Evolutionary conservation across 805 yeast genomes (phyloP).

Genomic region (Cyberlindnera misumaiensis): DNA sequence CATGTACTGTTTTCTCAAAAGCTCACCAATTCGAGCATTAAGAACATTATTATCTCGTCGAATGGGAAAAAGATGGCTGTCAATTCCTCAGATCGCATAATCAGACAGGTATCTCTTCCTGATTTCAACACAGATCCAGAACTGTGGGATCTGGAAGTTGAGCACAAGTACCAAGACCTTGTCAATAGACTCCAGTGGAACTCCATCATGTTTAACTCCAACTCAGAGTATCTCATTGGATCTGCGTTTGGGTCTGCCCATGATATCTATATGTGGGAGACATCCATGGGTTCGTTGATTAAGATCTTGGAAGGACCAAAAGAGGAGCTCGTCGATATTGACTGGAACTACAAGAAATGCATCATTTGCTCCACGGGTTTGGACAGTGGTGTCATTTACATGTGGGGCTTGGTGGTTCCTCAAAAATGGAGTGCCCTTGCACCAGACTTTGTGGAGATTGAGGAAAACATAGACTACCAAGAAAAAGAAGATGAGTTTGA

Average conservation of each 20-base stretch:
- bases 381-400: slow-evolving; percentile 74
- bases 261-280: slow-evolving; percentile 90
- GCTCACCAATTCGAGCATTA: slow-evolving; percentile 65
- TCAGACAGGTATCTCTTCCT: slow-evolving; percentile 53
- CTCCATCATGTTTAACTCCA: slow-evolving; percentile 63
- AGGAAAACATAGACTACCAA: slow-evolving; percentile 81
- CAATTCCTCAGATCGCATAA: slow-evolving; percentile 72
- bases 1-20: slow-evolving; percentile 42
- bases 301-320: slow-evolving; percentile 87
- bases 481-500: slow-evolving; percentile 93
- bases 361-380: slow-evolving; percentile 76
- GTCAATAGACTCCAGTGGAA: slow-evolving; percentile 90
- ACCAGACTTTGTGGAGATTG: slow-evolving; percentile 92
- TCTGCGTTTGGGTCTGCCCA: slow-evolving; percentile 85
- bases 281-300: slow-evolving; percentile 77
- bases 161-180: slow-evolving; percentile 83
- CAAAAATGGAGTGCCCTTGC: slow-evolving; percentile 97
- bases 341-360: slow-evolving; percentile 77
- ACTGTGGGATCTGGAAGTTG: slow-evolving; percentile 51
- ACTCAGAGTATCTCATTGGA: slow-evolving; percentile 80
- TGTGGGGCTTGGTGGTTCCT: slow-evolving; percentile 78
- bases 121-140: slow-evolving; percentile 20
- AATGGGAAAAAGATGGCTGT: slow-evolving; percentile 59
- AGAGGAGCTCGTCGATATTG: slow-evolving; percentile 80
- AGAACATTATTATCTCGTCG: slow-evolving; percentile 53